Conservation (phyloP, 2,329 filamentous ascomycete species). For the Ophiosphaerella narmari region DNA sequence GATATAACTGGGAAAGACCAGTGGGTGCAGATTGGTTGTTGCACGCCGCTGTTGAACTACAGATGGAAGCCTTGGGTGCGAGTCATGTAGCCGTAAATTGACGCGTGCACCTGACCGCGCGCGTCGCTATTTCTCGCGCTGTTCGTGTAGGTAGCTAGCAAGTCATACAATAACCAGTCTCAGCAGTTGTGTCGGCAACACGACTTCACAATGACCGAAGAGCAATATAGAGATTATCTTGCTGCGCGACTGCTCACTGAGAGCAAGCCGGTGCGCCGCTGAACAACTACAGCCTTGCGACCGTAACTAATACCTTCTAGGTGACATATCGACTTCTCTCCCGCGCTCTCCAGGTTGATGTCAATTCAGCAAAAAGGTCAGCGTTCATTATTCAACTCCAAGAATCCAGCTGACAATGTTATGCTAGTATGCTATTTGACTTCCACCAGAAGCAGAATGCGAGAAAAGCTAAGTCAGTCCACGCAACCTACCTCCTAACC, state of each 20-base stretch:
- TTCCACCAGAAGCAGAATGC: slow-evolving; percentile 80
- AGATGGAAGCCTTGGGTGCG: slow-evolving; percentile 16
- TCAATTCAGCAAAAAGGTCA: slow-evolving; percentile 87
- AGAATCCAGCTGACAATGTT: slow-evolving; percentile 18
- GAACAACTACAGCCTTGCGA: not conserved
- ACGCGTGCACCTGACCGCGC: slow-evolving; percentile 39
- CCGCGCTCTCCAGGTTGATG: slow-evolving; percentile 79
- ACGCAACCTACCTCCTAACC: slow-evolving; percentile 89
- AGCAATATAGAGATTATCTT: slow-evolving; percentile 71
- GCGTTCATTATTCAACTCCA: slow-evolving; percentile 27
- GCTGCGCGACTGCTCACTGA: slow-evolving; percentile 78
- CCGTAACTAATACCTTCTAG: slow-evolving; percentile 52
- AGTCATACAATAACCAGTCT: not conserved
- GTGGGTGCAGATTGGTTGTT: not conserved
- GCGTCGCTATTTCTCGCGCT: slow-evolving; percentile 17
- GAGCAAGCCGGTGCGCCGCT: slow-evolving; percentile 65
- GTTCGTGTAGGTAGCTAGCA: not conserved
- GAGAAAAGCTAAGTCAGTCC: slow-evolving; percentile 73
- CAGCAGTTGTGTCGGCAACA: not conserved
- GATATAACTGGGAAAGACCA: not conserved
- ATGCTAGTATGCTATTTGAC: slow-evolving; percentile 77
- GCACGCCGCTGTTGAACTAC: no score
- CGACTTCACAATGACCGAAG: slow-evolving; percentile 53
- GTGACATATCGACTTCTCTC: slow-evolving; percentile 87
- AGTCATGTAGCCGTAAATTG: slow-evolving; percentile 31